Conservation (phyloP, 192 early-diverging fungal genomes). For the Coemansia sp. region DNA sequence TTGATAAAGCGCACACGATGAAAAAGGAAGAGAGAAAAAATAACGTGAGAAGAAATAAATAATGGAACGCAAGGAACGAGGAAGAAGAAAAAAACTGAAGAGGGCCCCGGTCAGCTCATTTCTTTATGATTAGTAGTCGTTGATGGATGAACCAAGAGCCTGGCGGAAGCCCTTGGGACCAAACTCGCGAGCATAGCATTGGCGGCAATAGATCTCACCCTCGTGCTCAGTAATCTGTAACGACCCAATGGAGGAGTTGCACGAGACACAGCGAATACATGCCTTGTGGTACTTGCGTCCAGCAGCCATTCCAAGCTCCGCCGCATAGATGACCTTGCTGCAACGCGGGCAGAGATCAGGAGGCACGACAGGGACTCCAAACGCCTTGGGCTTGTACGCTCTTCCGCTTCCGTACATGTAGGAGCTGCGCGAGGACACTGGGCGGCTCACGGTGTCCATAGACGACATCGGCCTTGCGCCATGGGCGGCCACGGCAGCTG, state of each 20-base stretch:
- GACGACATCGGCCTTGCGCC: slow-evolving; percentile 6
- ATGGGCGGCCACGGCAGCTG: slow-evolving; percentile 32
- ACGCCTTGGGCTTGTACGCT: slow-evolving; percentile 22
- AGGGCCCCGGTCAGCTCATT: too few species aligned
- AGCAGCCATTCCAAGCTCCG: slow-evolving; percentile 39
- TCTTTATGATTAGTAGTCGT: slow-evolving; percentile 27
- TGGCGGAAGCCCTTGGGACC: slow-evolving; percentile 43
- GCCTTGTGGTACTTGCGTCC: slow-evolving; percentile 52
- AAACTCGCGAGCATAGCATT: slow-evolving; percentile 49
- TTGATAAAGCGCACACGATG: neutral
- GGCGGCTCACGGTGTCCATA: slow-evolving; percentile 4
- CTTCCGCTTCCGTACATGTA: slow-evolving; percentile 15
- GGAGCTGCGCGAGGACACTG: slow-evolving; percentile 21
- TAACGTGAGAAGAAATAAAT: neutral
- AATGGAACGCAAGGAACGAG: neutral
- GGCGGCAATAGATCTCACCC: slow-evolving; percentile 47
- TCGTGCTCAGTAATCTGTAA: slow-evolving; percentile 47
- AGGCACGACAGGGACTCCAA: slow-evolving; percentile 20
- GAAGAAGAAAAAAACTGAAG: slow-evolving; percentile 1
- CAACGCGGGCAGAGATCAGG: slow-evolving; percentile 48
- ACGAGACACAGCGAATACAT: slow-evolving; percentile 47
- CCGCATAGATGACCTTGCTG: slow-evolving; percentile 39
- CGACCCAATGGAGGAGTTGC: slow-evolving; percentile 33
- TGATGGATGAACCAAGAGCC: slow-evolving; percentile 25
- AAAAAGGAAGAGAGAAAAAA: slow-evolving; percentile 1